Conservation (phyloP, 2,329 filamentous ascomycete genomes). For the Juglanconis juglandina region DNA sequence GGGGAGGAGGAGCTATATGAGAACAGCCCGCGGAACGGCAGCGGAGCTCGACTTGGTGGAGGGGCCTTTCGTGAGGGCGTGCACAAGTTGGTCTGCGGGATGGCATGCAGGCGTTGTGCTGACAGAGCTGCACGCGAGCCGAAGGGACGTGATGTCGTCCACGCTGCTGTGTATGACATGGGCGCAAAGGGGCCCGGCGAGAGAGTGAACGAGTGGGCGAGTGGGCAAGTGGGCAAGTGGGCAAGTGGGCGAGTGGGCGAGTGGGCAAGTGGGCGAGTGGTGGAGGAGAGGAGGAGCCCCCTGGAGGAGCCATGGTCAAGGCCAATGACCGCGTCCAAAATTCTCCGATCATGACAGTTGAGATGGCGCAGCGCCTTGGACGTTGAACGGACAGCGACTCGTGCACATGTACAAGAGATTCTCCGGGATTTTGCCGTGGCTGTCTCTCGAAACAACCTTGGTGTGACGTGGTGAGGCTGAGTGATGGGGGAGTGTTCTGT, state of each 20-base stretch:
- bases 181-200: neutral
- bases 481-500: neutral
- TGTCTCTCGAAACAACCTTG: neutral
- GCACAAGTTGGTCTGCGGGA: neutral
- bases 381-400: neutral
- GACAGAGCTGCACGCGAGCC: too few species aligned
- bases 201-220: too few species aligned
- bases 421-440: neutral
- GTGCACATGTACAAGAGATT: neutral
- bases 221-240: neutral
- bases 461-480: neutral
- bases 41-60: neutral
- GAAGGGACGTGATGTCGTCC: too few species aligned
- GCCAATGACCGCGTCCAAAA: neutral
- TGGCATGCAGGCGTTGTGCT: neutral
- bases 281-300: neutral
- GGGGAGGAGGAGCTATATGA: neutral
- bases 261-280: neutral
- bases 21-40: neutral
- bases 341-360: neutral
- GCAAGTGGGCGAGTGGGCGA: too few species aligned
- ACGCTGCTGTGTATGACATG: neutral
- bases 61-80: neutral
- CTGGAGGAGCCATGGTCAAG: neutral
- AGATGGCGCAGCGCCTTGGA: neutral